Conservation (phyloP, 306 rosid species). For the Delonix regia region DNA sequence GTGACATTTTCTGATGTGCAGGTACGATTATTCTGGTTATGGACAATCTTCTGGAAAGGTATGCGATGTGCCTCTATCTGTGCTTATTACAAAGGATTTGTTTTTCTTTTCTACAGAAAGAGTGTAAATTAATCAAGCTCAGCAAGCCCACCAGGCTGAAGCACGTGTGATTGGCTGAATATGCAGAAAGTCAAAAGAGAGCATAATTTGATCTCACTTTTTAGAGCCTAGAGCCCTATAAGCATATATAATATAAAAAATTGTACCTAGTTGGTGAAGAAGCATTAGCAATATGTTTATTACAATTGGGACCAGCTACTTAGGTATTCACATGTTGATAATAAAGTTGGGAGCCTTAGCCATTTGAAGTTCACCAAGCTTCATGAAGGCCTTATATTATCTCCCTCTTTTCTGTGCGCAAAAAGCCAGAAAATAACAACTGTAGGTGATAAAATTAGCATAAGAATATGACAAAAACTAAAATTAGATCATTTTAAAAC, state of each 20-base stretch:
- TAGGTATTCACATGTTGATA: not conserved
- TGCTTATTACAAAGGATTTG: not conserved
- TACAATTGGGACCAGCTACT: constrained; percentile 9
- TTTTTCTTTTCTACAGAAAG: not conserved
- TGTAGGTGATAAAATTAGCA: not conserved
- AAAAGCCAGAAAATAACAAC: not conserved
- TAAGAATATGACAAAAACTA: not conserved
- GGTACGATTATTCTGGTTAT: constrained; percentile 83
- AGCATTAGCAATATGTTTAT: constrained; percentile 21
- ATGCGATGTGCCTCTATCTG: constrained; percentile 20
- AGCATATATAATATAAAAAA: not conserved
- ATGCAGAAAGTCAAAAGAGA: constrained; percentile 28
- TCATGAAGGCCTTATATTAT: constrained; percentile 4
- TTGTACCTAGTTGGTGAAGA: not conserved
- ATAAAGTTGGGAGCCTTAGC: not conserved
- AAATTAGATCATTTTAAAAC: not conserved
- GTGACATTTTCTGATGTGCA: constrained; percentile 36
- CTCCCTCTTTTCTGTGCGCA: not conserved
- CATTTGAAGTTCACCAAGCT: constrained; percentile 1
- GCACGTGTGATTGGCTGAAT: constrained; percentile 37
- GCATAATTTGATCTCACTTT: constrained; percentile 26
- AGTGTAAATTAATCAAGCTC: not conserved
- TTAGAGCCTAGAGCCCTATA: constrained; percentile 24
- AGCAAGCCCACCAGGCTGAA: not conserved
- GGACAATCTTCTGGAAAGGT: constrained; percentile 86